Evolutionary conservation across 2,329 filamentous ascomycete species (phyloP).

Genomic region (Aspergillus cejpii): DNA sequence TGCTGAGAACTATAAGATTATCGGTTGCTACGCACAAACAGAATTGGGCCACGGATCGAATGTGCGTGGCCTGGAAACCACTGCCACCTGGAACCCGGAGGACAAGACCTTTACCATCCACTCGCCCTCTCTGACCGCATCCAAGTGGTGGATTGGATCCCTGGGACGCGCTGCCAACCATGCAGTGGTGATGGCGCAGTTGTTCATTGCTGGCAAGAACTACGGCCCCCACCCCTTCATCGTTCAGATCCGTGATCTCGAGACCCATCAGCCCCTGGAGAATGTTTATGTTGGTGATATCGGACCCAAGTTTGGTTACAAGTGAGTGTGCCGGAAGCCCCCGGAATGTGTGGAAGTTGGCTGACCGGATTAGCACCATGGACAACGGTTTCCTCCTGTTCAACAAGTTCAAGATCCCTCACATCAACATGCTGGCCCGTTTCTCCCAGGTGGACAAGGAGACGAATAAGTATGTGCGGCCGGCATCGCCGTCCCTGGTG

Average conservation of each 20-base stretch:
- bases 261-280: slow-evolving; percentile 62
- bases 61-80: slow-evolving; percentile 65
- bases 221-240: slow-evolving; percentile 73
- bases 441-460: slow-evolving; percentile 63
- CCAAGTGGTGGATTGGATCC: slow-evolving; percentile 82
- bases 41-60: slow-evolving; percentile 75
- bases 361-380: slow-evolving; percentile 52
- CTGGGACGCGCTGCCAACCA: slow-evolving; percentile 69
- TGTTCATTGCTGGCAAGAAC: slow-evolving; percentile 60
- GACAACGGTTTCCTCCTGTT: slow-evolving; percentile 75
- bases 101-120: slow-evolving; percentile 71
- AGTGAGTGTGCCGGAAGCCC: slow-evolving; percentile 35
- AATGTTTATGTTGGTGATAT: slow-evolving; percentile 72
- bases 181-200: slow-evolving; percentile 71
- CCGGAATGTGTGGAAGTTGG: too few relatives aligned
- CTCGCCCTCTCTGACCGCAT: slow-evolving; percentile 65
- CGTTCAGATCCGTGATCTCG: slow-evolving; percentile 63
- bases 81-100: slow-evolving; percentile 64
- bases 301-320: slow-evolving; percentile 72
- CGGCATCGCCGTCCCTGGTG: slow-evolving; percentile 59
- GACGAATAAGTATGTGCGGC: slow-evolving; percentile 61
- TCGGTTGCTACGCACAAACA: slow-evolving; percentile 75
- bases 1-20: slow-evolving; percentile 62
- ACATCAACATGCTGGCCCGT: slow-evolving; percentile 65
- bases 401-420: slow-evolving; percentile 68